Base-by-base conservation (phyloP, 805 yeast species). In the Debaryomyces prosopidis region DNA sequence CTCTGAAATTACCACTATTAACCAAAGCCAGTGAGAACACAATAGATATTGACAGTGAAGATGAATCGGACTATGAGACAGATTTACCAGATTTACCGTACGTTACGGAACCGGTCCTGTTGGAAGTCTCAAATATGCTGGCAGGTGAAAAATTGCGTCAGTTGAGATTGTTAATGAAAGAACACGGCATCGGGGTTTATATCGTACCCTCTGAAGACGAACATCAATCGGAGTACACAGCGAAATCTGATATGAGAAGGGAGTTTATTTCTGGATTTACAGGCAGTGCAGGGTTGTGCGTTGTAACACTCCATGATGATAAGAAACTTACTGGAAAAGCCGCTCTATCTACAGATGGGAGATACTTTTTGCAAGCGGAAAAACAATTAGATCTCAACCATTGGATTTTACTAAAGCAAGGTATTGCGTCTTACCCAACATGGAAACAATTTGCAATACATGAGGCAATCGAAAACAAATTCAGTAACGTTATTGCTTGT, bases 281-380 rank as follows among this genome's bases (percentile, higher is more conserved):
- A 10, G 99, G 98, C 0, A 84, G 92, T 40, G 96, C 97, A 2
- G 99, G 98, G 18, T 71, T 89, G 17, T 97, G 96, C 1, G 77
- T 94, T n/a, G 76, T 92, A 15, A 84, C 96, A 26, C 57, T 69
- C 33, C 66, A 63, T 31, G 68, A 69, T 43, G 75, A 66, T 41
- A 76, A 70, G 1, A 55, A 57, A 1, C 71, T 79, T 17, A 69
- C 67, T 9, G 89, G 89, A 1, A 79, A 81, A 39, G 95, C 96
- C 11, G 87, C 86, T 0, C 68, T 94, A 41, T 82, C 96, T 7
- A 94, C 99, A 0, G 99, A 94, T 66, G 98, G 98, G 1, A 76
- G 99, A 52, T 94, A 94, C 69, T 94, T 89, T 64, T 72, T 88
- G 47, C 99, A 94, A 68, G 98, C 98, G 1, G 81, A 78, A 17